Conservation (phyloP, 257 asterid species). For the Scutellaria baicalensis region DNA sequence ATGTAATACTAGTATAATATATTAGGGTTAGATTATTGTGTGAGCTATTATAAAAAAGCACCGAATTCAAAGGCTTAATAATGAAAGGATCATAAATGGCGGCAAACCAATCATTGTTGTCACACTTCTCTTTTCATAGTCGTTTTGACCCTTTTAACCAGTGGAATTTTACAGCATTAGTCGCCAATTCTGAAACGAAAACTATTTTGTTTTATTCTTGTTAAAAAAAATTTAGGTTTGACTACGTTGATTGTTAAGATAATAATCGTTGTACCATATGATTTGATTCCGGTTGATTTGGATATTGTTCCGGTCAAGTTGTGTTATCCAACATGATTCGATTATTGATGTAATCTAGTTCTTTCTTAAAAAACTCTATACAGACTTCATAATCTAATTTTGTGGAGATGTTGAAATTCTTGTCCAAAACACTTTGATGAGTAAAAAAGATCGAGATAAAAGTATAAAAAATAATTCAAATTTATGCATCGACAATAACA, state of each 20-base stretch:
- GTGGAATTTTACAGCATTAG: not conserved
- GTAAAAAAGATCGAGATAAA: too few relatives aligned
- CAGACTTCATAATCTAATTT: too few relatives aligned
- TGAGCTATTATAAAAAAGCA: not conserved
- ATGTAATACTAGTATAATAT: not conserved
- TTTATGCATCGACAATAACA: too few relatives aligned
- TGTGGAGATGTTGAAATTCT: too few relatives aligned
- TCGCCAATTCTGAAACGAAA: constrained; percentile 7
- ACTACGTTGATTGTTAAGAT: not conserved
- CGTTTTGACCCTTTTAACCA: constrained; percentile 8
- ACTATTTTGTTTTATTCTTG: not conserved
- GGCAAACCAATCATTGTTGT: constrained; percentile 22
- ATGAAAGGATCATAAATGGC: constrained; percentile 17
- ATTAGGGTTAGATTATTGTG: not conserved
- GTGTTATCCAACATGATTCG: too few relatives aligned
- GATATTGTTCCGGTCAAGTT: too few relatives aligned
- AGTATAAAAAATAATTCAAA: too few relatives aligned
- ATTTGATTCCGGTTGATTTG: too few relatives aligned
- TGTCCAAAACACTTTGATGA: too few relatives aligned
- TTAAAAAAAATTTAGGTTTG: not conserved
- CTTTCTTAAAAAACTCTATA: too few relatives aligned
- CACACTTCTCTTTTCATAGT: not conserved
- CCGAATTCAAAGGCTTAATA: constrained; percentile 17
- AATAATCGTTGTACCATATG: too few relatives aligned
- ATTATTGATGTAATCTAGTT: too few relatives aligned